A percentile compares a stretch with the other conserved stretches of the same genome.
These are phyloP conservation scores for Sphaceloma murrayae DNA, from an alignment of 2,329 filamentous ascomycete genomes.

Conservation along the genomic window DNA sequence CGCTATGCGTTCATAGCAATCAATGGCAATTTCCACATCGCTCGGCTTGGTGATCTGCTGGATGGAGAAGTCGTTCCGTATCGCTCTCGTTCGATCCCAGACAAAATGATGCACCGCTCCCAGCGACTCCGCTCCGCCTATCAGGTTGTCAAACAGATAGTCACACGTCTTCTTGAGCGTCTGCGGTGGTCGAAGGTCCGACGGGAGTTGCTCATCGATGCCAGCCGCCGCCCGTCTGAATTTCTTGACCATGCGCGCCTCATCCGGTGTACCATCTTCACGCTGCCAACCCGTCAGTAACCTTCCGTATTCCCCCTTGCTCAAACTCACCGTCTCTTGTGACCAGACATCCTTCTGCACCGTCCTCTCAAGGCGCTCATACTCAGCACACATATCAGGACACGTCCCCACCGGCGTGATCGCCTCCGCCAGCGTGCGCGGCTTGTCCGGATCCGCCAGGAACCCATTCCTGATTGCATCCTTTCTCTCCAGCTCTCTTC, in stretches of 20 bases:
- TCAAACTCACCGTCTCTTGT: constrained; percentile 46
- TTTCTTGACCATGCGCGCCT: constrained; percentile 53
- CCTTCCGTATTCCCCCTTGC: constrained; percentile 2
- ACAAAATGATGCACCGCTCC: constrained; percentile 52
- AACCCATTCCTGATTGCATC: constrained; percentile 44
- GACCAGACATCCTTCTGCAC: constrained; percentile 52
- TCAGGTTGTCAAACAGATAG: constrained; percentile 38
- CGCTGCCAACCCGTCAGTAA: constrained; percentile 22
- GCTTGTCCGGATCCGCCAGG: constrained; percentile 51
- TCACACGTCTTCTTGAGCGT: constrained; percentile 37
- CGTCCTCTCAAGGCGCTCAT: constrained; percentile 52
- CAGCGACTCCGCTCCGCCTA: constrained; percentile 42
- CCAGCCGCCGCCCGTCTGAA: constrained; percentile 55
- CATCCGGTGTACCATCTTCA: constrained; percentile 32
- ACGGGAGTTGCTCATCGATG: constrained; percentile 53
- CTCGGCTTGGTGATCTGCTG: constrained; percentile 48
- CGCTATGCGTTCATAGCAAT: constrained; percentile 53
- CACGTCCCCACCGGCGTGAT: constrained; percentile 54
- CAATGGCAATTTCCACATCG: constrained; percentile 49
- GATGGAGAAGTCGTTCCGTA: constrained; percentile 57
- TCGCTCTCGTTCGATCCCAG: constrained; percentile 55
- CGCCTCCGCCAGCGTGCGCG: constrained; percentile 49
- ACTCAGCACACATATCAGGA: constrained; percentile 55
- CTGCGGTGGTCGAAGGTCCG: constrained; percentile 50
- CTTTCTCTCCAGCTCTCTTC: constrained; percentile 41